Base-by-base conservation (phyloP, 2,329 filamentous ascomycete species). In the Xylariomycetidae sp. region DNA sequence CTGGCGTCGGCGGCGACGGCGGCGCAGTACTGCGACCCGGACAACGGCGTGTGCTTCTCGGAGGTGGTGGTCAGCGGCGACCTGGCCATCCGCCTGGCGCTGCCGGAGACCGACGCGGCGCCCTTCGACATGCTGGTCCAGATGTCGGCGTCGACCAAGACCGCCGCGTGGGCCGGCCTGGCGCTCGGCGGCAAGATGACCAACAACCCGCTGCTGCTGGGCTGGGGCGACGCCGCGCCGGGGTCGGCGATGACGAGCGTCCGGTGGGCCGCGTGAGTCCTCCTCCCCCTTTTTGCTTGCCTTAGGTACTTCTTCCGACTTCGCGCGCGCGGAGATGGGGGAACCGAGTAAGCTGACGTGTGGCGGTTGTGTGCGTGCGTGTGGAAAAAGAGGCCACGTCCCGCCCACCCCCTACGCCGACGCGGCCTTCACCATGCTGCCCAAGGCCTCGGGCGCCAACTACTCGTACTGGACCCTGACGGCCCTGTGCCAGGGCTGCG, bases 391-490 rank as follows among this genome's bases (percentile, higher is more conserved):
- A 5, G 39, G 40, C 13, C 57, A 58, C 37, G 44, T 52, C 3
- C 49, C 54, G 22, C 60, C 60, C 2, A 40, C 43, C 1, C 20
- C 51, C 3, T 62, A 60, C 17, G 25, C 33, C 25, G 39, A 47
- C 5, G 47, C 48, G n/a, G 58, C 56, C 4, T 55, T 37, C 29
- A 57, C 58, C 44, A 53, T 50, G 5, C 37, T 56, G 3, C 53
- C 61, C 18, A 47, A 50, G 4, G 54, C 55, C 14, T 57, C 58
- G 2, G 44, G 37, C 1, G 42, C 47, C 37, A 64, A 65, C 44
- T 47, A 39, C 23, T 64, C 61, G 10, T 60, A 65, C 50, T 65
- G 61, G 60, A 55, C 52, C 3, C 44, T 63, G 35, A 61, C 52
- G 18, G 53, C 52, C 4, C 46, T 64, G 4, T 61, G 58, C 45